phyloP scores from a whole-genome alignment of 805 yeast species.

The Citeromyces nyonsensis region DNA sequence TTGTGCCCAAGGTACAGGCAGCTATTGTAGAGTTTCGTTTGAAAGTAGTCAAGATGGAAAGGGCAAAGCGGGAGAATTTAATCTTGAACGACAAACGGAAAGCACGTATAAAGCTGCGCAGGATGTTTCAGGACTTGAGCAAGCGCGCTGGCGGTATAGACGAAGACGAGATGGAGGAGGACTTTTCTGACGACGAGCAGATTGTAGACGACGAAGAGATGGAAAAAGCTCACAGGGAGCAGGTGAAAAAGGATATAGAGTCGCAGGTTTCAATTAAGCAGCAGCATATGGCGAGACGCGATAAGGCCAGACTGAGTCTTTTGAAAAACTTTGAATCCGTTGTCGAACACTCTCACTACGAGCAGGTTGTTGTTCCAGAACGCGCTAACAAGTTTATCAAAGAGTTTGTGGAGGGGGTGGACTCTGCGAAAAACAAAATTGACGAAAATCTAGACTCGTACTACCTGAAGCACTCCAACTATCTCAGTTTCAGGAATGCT shows the following conservation, averaged over 20 bases:
- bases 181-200: constrained; percentile 9
- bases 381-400: constrained; percentile 11
- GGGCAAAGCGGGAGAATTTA: constrained; percentile 31
- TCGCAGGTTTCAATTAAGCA: constrained; percentile 5
- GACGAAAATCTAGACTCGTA: constrained; percentile 16
- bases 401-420: constrained; percentile 12
- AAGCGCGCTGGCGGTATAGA: constrained; percentile 7
- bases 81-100: constrained; percentile 28
- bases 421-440: constrained; percentile 12
- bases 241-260: constrained; percentile 7
- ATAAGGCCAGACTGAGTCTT: constrained; percentile 13
- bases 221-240: constrained; percentile 12
- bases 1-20: constrained; percentile 32
- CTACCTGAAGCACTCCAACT: constrained; percentile 25
- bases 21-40: constrained; percentile 43
- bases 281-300: constrained; percentile 9
- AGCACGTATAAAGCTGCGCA: constrained; percentile 29
- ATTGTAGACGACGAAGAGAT: constrained; percentile 15
- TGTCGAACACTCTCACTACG: constrained; percentile 12
- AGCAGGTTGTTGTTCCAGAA: constrained; percentile 6
- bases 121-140: constrained; percentile 14
- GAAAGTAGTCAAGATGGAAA: constrained; percentile 34
- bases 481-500: constrained; percentile 20
- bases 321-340: constrained; percentile 16
- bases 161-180: constrained; percentile 10